phyloP scores from a whole-genome alignment of 2,329 filamentous ascomycete genomes.

The Cordyceps fumosorosea region DNA sequence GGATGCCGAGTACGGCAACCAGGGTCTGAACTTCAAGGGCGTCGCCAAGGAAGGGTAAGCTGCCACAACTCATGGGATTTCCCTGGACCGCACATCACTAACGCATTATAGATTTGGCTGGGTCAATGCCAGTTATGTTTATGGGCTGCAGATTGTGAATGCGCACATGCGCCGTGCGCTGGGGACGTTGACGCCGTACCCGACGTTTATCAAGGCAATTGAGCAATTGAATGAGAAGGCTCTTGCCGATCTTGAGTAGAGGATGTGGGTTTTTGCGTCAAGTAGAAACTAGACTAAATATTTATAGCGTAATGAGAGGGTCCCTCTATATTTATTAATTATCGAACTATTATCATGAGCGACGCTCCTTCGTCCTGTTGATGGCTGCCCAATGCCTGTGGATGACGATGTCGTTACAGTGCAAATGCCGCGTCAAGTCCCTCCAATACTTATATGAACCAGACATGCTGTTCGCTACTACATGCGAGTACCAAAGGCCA shows the following conservation, averaged over 20 bases:
- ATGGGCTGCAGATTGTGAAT: conserved; percentile 81
- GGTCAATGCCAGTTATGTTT: conserved; percentile 98
- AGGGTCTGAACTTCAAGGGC: conserved; percentile 90
- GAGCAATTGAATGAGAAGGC: conserved; percentile 48
- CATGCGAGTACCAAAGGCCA: too few species aligned
- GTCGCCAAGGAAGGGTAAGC: conserved; percentile 93
- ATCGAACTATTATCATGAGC: not conserved
- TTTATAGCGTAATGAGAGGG: conserved; percentile 4
- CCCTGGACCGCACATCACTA: not conserved
- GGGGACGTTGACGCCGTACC: conserved; percentile 80
- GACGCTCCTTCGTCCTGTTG: not conserved
- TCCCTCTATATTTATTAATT: not conserved
- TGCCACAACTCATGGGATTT: not conserved
- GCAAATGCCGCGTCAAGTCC: too few species aligned
- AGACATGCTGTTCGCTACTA: too few species aligned
- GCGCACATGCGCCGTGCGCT: conserved; percentile 85
- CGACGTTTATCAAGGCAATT: conserved; percentile 68
- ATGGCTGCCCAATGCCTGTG: not conserved
- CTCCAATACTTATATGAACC: too few species aligned
- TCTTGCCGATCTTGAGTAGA: conserved; percentile 36
- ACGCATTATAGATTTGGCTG: conserved; percentile 73
- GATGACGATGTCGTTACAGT: too few species aligned
- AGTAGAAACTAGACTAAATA: not conserved
- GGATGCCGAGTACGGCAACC: conserved; percentile 96
- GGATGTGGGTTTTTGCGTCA: not conserved